Conservation (phyloP, 163 green algal species). For the Chlamydomonas reinhardtii region DNA sequence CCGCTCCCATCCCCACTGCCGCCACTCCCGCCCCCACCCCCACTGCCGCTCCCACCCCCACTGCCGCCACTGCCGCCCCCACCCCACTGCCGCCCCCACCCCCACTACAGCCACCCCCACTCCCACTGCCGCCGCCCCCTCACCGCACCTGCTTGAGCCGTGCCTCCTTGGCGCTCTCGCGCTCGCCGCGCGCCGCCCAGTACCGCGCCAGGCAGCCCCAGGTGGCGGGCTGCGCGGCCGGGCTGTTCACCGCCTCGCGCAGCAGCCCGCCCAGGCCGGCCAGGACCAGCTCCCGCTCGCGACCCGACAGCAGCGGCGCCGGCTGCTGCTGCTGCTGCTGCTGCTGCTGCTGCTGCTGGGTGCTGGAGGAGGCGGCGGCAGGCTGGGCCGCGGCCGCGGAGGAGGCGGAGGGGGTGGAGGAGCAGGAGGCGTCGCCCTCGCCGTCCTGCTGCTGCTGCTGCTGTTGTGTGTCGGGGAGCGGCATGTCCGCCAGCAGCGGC, state of each 20-base stretch:
- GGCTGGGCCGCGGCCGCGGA: not conserved
- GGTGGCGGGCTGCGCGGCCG: constrained; percentile 45
- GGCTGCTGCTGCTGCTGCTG: constrained; percentile 51
- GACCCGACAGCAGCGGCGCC: constrained; percentile 41
- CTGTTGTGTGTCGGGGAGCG: not conserved
- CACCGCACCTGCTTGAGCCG: constrained; percentile 76
- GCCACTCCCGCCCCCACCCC: too few relatives aligned
- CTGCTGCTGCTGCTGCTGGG: constrained; percentile 32
- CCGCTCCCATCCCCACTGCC: too few relatives aligned
- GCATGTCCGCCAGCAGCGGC: constrained; percentile 27
- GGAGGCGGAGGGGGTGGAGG: not conserved
- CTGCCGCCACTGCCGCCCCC: too few relatives aligned
- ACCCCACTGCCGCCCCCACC: too few relatives aligned
- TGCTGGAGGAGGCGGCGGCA: too few relatives aligned
- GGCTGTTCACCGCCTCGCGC: constrained; percentile 49
- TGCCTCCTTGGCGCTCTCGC: constrained; percentile 71
- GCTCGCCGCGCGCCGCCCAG: constrained; percentile 59
- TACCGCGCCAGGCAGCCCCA: constrained; percentile 70
- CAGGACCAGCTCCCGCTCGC: constrained; percentile 25
- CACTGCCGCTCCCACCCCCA: too few relatives aligned
- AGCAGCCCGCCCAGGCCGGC: constrained; percentile 29
- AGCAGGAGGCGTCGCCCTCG: not conserved
- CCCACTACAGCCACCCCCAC: too few relatives aligned
- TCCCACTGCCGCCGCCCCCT: too few relatives aligned
- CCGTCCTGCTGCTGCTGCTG: too few relatives aligned